Evolutionary conservation across 495 filamentous ascomycete species (phyloP).

Genomic region (Penicillium herquei): DNA sequence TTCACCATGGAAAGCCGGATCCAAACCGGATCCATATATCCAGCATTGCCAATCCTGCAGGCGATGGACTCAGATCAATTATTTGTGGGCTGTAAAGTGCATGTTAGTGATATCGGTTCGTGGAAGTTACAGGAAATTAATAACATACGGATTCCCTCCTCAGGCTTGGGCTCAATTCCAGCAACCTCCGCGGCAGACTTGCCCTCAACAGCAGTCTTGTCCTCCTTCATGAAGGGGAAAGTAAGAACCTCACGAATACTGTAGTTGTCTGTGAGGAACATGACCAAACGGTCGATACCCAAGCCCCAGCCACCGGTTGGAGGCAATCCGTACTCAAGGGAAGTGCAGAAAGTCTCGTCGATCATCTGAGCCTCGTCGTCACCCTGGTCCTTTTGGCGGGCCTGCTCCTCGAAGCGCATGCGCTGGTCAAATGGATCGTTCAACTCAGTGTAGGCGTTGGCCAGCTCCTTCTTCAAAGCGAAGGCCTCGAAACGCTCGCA

Average conservation of each 20-base stretch:
- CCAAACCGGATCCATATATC: too few species aligned
- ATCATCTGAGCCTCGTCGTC: constrained; percentile 96
- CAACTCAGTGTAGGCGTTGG: constrained; percentile 96
- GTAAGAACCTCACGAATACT: constrained; percentile 93
- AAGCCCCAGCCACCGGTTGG: constrained; percentile 97
- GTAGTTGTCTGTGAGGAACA: constrained; percentile 97
- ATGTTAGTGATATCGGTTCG: constrained; percentile 28
- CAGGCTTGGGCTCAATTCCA: constrained; percentile 59
- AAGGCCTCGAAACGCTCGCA: constrained; percentile 98
- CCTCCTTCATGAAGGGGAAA: constrained; percentile 86
- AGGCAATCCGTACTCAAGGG: constrained; percentile 83
- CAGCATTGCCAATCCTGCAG: too few species aligned
- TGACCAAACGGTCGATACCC: constrained; percentile 94
- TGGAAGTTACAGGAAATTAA: constrained; percentile 29
- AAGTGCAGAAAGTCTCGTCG: constrained; percentile 88
- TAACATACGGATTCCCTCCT: constrained; percentile 68
- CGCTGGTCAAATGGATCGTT: constrained; percentile 96
- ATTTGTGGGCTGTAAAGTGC: constrained; percentile 40
- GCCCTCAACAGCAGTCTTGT: constrained; percentile 45
- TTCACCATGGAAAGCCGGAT: not conserved
- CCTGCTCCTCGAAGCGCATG: constrained; percentile 94
- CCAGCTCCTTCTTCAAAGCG: constrained; percentile 94
- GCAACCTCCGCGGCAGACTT: constrained; percentile 66
- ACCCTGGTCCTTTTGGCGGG: constrained; percentile 89
- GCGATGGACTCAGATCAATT: constrained; percentile 18